Evolutionary conservation across 106 monocot genomes (phyloP).

Genomic region (Dioscorea zingiberensis): DNA sequence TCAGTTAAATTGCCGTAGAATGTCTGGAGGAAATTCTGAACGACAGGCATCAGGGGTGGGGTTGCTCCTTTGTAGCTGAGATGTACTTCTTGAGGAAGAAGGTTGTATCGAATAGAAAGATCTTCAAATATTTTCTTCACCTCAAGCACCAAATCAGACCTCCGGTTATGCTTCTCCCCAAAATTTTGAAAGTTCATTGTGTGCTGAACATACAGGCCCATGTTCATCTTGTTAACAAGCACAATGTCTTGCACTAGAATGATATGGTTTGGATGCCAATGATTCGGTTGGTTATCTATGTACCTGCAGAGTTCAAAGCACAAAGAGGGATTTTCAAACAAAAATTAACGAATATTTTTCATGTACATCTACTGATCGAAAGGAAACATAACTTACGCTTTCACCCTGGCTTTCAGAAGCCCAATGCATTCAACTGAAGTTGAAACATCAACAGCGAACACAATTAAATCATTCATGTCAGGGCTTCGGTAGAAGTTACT

Average conservation of each 20-base stretch:
- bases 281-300: constrained; percentile 56
- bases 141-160: constrained; percentile 57
- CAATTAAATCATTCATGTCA: constrained; percentile 74
- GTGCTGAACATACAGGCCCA: constrained; percentile 57
- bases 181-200: constrained; percentile 91
- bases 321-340: not conserved
- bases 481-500: constrained; percentile 98
- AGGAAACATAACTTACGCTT: too few relatives aligned
- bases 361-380: too few relatives aligned
- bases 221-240: constrained; percentile 64
- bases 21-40: not conserved
- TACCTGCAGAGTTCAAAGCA: constrained; percentile 42
- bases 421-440: constrained; percentile 82
- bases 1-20: too few relatives aligned
- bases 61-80: constrained; percentile 33
- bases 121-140: constrained; percentile 85
- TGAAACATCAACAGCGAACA: constrained; percentile 70
- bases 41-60: constrained; percentile 19
- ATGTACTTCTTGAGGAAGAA: constrained; percentile 72
- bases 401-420: constrained; percentile 59
- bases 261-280: constrained; percentile 70
- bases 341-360: too few relatives aligned
- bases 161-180: constrained; percentile 46
- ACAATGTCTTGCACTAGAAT: constrained; percentile 60
- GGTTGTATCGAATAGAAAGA: constrained; percentile 53